phyloP scores from a whole-genome alignment of 176 grass and related monocot species.

The Raddia distichophylla region DNA sequence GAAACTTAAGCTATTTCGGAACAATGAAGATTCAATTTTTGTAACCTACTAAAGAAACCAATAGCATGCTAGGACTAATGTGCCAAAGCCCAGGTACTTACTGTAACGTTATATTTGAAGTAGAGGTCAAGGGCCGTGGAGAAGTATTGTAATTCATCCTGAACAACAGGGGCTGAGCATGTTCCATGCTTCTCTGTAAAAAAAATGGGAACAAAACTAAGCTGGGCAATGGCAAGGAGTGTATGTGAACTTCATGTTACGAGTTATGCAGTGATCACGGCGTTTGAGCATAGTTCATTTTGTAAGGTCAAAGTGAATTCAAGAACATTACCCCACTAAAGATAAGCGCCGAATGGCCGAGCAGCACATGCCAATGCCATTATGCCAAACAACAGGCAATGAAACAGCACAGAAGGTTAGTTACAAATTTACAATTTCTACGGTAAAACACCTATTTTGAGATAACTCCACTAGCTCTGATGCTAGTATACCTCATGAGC shows the following conservation, averaged over 20 bases:
- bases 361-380: not conserved
- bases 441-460: not conserved
- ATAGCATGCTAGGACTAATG: not conserved
- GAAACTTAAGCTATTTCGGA: not conserved
- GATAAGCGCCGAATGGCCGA: not conserved
- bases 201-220: not conserved
- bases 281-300: not conserved
- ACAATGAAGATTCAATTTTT: not conserved
- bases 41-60: slow-evolving; percentile 17
- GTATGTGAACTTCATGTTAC: not conserved
- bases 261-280: not conserved
- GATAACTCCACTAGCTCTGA: not conserved
- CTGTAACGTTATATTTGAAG: slow-evolving; percentile 54
- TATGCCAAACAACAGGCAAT: not conserved
- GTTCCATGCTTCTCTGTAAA: slow-evolving; percentile 62
- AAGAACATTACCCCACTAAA: slow-evolving; percentile 59
- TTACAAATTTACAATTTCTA: slow-evolving; percentile 5
- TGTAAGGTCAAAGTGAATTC: not conserved
- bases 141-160: slow-evolving; percentile 53
- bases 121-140: slow-evolving; percentile 45
- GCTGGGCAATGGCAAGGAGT: not conserved
- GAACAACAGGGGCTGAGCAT: slow-evolving; percentile 51
- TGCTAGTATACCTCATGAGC: slow-evolving; percentile 52
- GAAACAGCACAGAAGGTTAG: slow-evolving; percentile 31
- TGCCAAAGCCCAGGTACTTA: slow-evolving; percentile 19